These are phyloP conservation scores for Spatholobus suberectus DNA, from an alignment of 306 rosid species.

Conservation along the genomic window DNA sequence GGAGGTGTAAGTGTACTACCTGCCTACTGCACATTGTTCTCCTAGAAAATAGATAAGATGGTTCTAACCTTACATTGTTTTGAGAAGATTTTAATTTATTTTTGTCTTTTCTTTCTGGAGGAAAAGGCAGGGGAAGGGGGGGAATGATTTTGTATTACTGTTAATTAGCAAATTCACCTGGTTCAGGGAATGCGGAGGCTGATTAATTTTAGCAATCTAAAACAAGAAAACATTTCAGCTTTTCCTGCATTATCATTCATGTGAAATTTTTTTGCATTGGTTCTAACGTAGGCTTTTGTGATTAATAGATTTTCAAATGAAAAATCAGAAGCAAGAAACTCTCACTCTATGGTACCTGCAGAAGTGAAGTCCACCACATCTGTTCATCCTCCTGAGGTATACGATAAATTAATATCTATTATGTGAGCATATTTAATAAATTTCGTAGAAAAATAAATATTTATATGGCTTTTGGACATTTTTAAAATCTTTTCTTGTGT, in stretches of 20 bases:
- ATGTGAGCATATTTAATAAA: neutral
- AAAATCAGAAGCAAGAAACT: slow-evolving; percentile 79
- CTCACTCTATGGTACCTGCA: slow-evolving; percentile 44
- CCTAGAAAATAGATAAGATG: slow-evolving; percentile 5
- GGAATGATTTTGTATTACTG: no score
- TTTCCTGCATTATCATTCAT: slow-evolving; percentile 23
- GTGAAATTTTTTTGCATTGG: neutral
- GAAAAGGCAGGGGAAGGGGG: no score
- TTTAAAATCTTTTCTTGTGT: slow-evolving; percentile 1
- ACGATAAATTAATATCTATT: slow-evolving; percentile 18
- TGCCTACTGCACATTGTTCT: neutral
- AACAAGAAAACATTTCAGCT: neutral
- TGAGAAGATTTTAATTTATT: neutral
- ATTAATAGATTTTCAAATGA: slow-evolving; percentile 82
- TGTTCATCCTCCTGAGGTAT: slow-evolving; percentile 56
- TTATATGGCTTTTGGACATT: neutral
- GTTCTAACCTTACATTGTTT: neutral
- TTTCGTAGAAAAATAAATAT: neutral
- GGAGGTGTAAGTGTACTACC: neutral
- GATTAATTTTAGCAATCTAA: slow-evolving; percentile 8
- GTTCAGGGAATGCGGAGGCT: neutral
- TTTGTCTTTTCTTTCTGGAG: neutral
- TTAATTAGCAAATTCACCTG: neutral
- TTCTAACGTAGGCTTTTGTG: slow-evolving; percentile 50
- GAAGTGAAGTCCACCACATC: slow-evolving; percentile 55